A percentile compares a stretch with the other conserved stretches of the same genome.
Conservation (phyloP, 805 yeast genomes). For the Teunomyces cretensis region DNA sequence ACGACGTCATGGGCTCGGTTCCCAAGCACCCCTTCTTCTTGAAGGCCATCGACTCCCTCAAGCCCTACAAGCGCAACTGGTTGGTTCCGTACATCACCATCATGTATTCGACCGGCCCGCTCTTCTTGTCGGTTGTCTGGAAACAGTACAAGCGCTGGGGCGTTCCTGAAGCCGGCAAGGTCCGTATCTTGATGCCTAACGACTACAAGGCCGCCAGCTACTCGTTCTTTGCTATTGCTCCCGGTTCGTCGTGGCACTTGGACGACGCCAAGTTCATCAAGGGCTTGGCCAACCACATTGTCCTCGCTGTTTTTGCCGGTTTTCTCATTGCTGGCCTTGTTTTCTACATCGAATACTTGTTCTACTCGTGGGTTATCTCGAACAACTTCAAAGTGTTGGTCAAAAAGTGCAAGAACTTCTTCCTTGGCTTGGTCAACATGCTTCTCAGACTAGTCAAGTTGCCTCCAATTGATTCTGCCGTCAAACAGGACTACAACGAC, state of each 20-base stretch:
- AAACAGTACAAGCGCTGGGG: slow-evolving; percentile 84
- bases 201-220: slow-evolving; percentile 64
- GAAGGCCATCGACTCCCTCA: slow-evolving; percentile 63
- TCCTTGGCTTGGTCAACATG: background rate
- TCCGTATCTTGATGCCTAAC: slow-evolving; percentile 67
- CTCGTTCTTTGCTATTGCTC: slow-evolving; percentile 71
- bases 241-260: slow-evolving; percentile 91
- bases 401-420: slow-evolving; percentile 9
- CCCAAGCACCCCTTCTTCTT: slow-evolving; percentile 85
- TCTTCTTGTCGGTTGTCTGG: slow-evolving; percentile 83
- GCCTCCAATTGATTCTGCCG: background rate
- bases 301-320: slow-evolving; percentile 69
- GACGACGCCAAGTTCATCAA: slow-evolving; percentile 83
- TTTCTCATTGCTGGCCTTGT: slow-evolving; percentile 51
- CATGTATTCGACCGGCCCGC: slow-evolving; percentile 92
- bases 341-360: slow-evolving; percentile 39
- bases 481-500: background rate
- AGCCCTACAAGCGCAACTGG: slow-evolving; percentile 66
- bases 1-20: slow-evolving; percentile 88
- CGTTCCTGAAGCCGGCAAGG: slow-evolving; percentile 61
- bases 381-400: slow-evolving; percentile 24
- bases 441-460: background rate
- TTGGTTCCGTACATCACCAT: slow-evolving; percentile 85
- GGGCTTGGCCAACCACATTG: slow-evolving; percentile 70
- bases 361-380: slow-evolving; percentile 36